phyloP scores from a whole-genome alignment of 192 early-diverging fungal genomes.

The Backusella macrospora region DNA sequence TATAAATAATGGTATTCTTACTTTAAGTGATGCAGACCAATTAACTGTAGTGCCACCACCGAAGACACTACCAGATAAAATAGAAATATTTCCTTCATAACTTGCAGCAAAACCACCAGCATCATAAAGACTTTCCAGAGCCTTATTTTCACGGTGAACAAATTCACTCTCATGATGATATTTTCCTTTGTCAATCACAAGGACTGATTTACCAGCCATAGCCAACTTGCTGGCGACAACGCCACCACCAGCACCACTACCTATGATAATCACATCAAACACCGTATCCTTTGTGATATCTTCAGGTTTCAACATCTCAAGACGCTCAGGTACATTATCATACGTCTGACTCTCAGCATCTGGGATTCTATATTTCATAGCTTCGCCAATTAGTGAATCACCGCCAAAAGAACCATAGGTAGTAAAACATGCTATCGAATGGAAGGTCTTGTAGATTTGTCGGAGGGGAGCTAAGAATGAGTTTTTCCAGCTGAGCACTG shows the following conservation, averaged over 20 bases:
- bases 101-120: conserved; percentile 46
- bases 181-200: conserved; percentile 74
- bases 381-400: conserved; percentile 53
- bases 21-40: conserved; percentile 62
- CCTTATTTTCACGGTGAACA: conserved; percentile 52
- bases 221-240: conserved; percentile 68
- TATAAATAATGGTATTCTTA: conserved; percentile 9
- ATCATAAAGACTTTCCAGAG: conserved; percentile 59
- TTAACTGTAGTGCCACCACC: conserved; percentile 79
- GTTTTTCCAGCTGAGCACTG: conserved; percentile 29
- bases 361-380: conserved; percentile 59
- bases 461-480: conserved; percentile 31
- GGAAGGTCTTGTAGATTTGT: conserved; percentile 39
- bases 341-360: neutral
- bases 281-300: neutral
- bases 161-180: conserved; percentile 59
- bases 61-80: conserved; percentile 67
- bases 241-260: conserved; percentile 70
- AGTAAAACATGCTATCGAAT: conserved; percentile 15
- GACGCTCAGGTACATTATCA: conserved; percentile 1
- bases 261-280: conserved; percentile 70
- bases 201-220: conserved; percentile 60
- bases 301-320: neutral
- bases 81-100: conserved; percentile 53
- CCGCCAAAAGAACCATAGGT: conserved; percentile 24